phyloP scores from a whole-genome alignment of 2,329 filamentous ascomycete genomes.

The Alternaria brassicae region DNA sequence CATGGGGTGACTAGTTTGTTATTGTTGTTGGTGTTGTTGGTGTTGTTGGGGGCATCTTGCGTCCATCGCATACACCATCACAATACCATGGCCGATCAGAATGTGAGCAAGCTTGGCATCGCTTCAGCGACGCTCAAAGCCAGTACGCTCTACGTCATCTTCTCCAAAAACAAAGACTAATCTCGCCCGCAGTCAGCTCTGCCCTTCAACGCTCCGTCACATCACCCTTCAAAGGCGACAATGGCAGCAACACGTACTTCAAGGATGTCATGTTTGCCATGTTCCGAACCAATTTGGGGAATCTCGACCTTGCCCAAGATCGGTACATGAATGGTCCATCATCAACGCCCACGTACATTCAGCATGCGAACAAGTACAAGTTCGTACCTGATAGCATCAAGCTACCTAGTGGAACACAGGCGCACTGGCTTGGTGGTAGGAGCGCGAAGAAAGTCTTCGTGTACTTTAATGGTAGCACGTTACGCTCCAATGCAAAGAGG shows the following conservation, averaged over 20 bases:
- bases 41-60: not conserved
- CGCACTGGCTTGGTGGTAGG: conserved; percentile 57
- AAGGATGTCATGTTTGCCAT: conserved; percentile 45
- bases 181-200: conserved; percentile 33
- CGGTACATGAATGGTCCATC: conserved; percentile 43
- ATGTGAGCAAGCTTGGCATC: conserved; percentile 45
- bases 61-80: not conserved
- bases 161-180: not conserved
- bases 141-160: conserved; percentile 24
- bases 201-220: conserved; percentile 44
- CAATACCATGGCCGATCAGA: conserved; percentile 35
- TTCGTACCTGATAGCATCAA: conserved; percentile 51
- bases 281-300: conserved; percentile 42
- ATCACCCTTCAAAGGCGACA: conserved; percentile 48
- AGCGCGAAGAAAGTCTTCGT: conserved; percentile 52
- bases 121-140: conserved; percentile 40
- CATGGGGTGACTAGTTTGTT: not conserved
- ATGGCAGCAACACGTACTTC: conserved; percentile 46
- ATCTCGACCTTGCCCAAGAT: conserved; percentile 40
- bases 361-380: conserved; percentile 44
- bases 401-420: conserved; percentile 52
- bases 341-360: conserved; percentile 43
- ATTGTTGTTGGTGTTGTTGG: not conserved
- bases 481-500: not conserved
- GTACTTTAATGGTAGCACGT: conserved; percentile 55